Base-by-base conservation (phyloP, 139 green algal species). In the Micractinium sp. region DNA sequence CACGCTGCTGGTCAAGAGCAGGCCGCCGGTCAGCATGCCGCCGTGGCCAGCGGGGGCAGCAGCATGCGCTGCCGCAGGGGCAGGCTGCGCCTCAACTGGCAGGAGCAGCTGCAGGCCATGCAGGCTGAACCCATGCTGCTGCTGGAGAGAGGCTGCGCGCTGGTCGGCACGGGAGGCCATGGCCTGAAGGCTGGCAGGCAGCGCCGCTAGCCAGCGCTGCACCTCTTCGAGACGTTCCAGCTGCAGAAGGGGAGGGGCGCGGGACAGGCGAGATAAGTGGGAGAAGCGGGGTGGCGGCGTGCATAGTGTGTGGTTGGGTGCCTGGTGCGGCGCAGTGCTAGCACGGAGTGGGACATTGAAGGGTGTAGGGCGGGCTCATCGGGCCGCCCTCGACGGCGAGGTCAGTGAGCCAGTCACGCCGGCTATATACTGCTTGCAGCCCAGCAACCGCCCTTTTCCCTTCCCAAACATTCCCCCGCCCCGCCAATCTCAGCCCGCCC, bases 21-120 rank as follows among this genome's bases (percentile, higher is more conserved):
- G 27, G 83, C 66, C 66, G 36, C 83, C 83, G 38, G 36, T 87
- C 14, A 87, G 66, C 18, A 66, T 53, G 35, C 63, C 33, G 36
- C 35, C 69, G 63, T 22, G 25, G 22, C 19, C 41, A 19, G 77
- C 4, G 12, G 14, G 12, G 27, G 38, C 23, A n/a, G 38, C 23
- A n/a, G 75, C 75, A 33, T 39, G 29, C 3, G n/a, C 16, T 67
- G 38, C n/a, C 56, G 12, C 38, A 66, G 36, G 13, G 2, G 36
- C 36, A 31, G 77, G 35, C 35, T 29, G 35, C 3, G 33, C 77
- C 66, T 23, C 15, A 38, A 41, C n/a, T 79, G 15, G 19, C 66
- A 88, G 41, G 38, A 82, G 86, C 60, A 67, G 60, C 56, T 85
- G 27, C 66, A 90, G 31, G 63, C 86, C 78, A 4, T 60, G 60